A percentile compares a stretch with the other conserved stretches of the same genome.
These are phyloP conservation scores for Cydonia oblonga DNA, from an alignment of 331 rosid species.

Conservation along the genomic window DNA sequence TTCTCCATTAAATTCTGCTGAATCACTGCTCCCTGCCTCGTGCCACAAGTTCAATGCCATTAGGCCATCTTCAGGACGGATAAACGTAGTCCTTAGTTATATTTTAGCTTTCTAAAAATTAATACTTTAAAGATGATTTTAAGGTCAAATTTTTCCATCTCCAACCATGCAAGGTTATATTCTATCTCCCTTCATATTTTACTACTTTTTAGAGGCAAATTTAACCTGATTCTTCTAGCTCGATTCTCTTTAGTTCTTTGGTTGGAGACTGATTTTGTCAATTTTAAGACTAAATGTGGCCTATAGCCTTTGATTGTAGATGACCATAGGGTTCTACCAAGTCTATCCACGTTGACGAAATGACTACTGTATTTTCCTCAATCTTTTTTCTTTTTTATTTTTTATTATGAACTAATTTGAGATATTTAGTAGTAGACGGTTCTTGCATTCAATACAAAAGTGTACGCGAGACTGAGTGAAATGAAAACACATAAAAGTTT, in stretches of 20 bases:
- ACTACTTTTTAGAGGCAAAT: background rate
- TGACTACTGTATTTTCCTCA: background rate
- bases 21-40: background rate
- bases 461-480: too few relatives aligned
- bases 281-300: too few relatives aligned
- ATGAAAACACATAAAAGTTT: too few relatives aligned
- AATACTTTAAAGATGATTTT: too few relatives aligned
- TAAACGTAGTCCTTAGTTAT: background rate
- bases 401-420: background rate
- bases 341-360: conserved; percentile 5
- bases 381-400: background rate
- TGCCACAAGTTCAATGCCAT: conserved; percentile 16
- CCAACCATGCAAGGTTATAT: background rate
- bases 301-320: background rate
- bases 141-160: too few relatives aligned
- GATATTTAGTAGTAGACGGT: background rate
- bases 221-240: background rate
- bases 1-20: conserved; percentile 2
- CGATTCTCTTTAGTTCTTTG: too few relatives aligned
- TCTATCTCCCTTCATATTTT: too few relatives aligned
- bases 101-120: too few relatives aligned
- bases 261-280: background rate
- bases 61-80: background rate
- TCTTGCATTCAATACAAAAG: background rate
- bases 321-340: background rate